Evolutionary conservation across 176 grass and related monocot genomes (phyloP).

Genomic region (Ensete ventricosum): DNA sequence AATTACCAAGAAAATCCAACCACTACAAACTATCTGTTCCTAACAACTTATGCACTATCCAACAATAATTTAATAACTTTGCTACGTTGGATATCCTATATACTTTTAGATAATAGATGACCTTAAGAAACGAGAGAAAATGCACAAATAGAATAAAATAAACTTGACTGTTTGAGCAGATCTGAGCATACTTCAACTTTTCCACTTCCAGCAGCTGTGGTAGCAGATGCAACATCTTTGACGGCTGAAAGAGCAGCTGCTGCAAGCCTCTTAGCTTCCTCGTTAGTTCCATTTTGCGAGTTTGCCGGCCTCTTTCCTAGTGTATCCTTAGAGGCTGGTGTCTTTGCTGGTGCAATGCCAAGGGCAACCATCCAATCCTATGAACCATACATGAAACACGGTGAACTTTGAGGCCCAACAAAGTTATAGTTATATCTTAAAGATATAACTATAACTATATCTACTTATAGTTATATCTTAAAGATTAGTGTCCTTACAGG

Average conservation of each 20-base stretch:
- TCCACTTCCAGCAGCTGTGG: conserved; percentile 49
- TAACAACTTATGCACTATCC: not conserved
- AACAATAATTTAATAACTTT: not conserved
- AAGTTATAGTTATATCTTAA: too few relatives aligned
- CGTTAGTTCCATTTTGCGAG: conserved; percentile 35
- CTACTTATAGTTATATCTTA: too few relatives aligned
- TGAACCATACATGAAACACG: not conserved
- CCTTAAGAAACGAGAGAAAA: not conserved
- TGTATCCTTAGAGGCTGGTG: conserved; percentile 19
- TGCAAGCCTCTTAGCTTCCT: conserved; percentile 74
- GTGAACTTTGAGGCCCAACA: conserved; percentile 2
- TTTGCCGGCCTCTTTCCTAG: conserved; percentile 27
- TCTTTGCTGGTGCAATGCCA: conserved; percentile 50
- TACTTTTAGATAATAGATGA: not conserved
- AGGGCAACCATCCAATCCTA: conserved; percentile 82
- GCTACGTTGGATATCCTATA: too few relatives aligned
- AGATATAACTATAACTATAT: too few relatives aligned
- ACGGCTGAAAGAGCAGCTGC: conserved; percentile 80
- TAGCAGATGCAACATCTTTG: conserved; percentile 34
- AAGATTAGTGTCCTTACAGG: conserved; percentile 44
- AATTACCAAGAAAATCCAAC: not conserved
- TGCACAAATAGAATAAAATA: not conserved
- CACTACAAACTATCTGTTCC: not conserved
- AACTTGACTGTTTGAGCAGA: not conserved
- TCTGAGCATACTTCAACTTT: conserved; percentile 67